These are phyloP conservation scores for Hibiscus mutabilis DNA, from an alignment of 345 rosid genomes.

Conservation along the genomic window DNA sequence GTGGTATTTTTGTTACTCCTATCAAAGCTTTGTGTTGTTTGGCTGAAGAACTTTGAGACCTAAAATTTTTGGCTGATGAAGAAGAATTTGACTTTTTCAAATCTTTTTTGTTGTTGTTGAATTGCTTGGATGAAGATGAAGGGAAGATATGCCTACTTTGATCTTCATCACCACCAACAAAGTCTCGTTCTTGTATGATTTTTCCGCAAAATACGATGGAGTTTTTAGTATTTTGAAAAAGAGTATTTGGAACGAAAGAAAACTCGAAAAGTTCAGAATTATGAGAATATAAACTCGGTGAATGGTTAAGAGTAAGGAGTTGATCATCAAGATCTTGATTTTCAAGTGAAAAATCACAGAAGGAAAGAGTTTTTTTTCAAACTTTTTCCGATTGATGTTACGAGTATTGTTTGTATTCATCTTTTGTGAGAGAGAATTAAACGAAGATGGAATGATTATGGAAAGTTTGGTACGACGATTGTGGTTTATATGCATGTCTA, in stretches of 20 bases:
- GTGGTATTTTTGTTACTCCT: slow-evolving; percentile 31
- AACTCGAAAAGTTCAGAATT: slow-evolving; percentile 20
- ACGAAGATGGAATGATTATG: neutral
- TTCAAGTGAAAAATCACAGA: slow-evolving; percentile 21
- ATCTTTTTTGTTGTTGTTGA: neutral
- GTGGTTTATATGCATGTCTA: neutral
- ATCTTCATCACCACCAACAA: neutral
- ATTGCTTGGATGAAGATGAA: neutral
- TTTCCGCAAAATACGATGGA: slow-evolving; percentile 20
- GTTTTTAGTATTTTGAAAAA: neutral
- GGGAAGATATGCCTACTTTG: neutral
- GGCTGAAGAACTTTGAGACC: neutral
- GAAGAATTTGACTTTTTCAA: neutral
- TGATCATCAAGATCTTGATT: slow-evolving; percentile 3
- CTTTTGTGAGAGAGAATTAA: neutral
- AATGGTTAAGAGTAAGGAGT: neutral
- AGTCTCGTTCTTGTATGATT: neutral
- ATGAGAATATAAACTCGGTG: neutral
- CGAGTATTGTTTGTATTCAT: neutral
- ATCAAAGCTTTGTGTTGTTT: slow-evolving; percentile 24
- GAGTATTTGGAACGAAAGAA: neutral
- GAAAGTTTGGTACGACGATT: neutral
- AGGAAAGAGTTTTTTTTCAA: slow-evolving; percentile 29
- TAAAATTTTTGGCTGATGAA: neutral
- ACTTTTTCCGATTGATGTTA: neutral